These are phyloP conservation scores for Dioszegia crocea DNA, from an alignment of 768 basidiomycete genomes.

Conservation along the genomic window DNA sequence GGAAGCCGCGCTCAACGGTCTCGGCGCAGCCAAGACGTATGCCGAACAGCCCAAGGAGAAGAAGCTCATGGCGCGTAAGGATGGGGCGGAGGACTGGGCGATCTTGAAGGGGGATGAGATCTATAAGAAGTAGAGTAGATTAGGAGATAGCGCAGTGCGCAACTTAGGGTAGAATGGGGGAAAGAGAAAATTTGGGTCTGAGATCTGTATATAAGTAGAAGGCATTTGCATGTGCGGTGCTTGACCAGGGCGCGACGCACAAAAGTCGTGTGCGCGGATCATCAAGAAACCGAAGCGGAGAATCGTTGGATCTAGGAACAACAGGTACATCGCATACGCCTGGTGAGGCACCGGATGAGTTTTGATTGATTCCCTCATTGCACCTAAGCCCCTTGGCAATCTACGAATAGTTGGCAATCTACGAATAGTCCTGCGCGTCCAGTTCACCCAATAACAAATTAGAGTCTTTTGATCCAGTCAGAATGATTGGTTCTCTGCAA, in stretches of 20 bases:
- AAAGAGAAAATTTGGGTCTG: background rate
- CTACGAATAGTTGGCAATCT: background rate
- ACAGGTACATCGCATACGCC: background rate
- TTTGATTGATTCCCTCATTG: background rate
- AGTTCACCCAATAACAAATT: constrained; percentile 91
- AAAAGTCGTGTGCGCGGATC: no score
- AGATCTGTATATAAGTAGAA: background rate
- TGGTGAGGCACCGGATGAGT: background rate
- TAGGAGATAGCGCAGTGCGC: background rate
- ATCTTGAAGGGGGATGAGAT: background rate
- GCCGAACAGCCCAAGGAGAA: background rate
- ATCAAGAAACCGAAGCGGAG: no score
- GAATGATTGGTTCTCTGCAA: constrained; percentile 57
- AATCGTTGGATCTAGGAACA: no score
- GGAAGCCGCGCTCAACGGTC: constrained; percentile 1
- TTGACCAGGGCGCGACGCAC: no score
- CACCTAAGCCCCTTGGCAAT: background rate
- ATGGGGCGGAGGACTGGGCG: background rate
- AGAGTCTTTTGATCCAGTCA: constrained; percentile 87
- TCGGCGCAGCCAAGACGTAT: background rate
- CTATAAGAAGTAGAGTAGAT: background rate
- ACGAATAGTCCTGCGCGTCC: constrained; percentile 53
- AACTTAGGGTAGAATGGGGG: background rate
- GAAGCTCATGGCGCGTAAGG: background rate
- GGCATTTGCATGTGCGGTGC: background rate